Evolutionary conservation across 345 rosid genomes (phyloP).

Genomic region (rapeseed (Brassica napus)): DNA sequence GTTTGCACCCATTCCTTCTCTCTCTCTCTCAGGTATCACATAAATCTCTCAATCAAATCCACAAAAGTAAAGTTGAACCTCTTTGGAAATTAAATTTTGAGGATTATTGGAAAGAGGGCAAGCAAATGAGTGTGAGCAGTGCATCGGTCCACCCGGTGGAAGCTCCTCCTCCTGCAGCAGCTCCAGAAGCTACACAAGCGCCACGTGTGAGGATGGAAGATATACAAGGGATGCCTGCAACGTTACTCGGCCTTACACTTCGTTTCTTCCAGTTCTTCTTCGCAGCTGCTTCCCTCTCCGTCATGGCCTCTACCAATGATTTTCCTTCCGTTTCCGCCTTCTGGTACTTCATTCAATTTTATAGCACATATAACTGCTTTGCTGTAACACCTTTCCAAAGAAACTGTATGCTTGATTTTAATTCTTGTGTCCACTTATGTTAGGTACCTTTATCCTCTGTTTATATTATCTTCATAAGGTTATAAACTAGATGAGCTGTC

Average conservation of each 20-base stretch:
- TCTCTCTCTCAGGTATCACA: too few relatives aligned
- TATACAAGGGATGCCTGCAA: constrained; percentile 85
- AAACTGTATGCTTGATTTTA: too few relatives aligned
- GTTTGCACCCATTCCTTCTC: too few relatives aligned
- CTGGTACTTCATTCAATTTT: constrained; percentile 35
- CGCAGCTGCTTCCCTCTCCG: constrained; percentile 55
- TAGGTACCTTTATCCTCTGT: too few relatives aligned
- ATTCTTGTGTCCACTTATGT: too few relatives aligned
- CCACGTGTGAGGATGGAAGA: constrained; percentile 79
- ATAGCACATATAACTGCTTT: too few relatives aligned
- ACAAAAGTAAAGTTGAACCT: too few relatives aligned
- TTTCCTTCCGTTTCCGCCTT: constrained; percentile 77
- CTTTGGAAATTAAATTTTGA: too few relatives aligned
- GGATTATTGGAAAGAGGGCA: constrained; percentile 27
- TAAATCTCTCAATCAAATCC: too few relatives aligned
- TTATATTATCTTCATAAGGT: too few relatives aligned
- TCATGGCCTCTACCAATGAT: constrained; percentile 74
- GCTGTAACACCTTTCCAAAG: too few relatives aligned
- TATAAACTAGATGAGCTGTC: neutral
- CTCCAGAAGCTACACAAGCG: constrained; percentile 45
- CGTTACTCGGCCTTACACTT: constrained; percentile 63
- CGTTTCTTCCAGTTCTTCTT: constrained; percentile 63
- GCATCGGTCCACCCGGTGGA: constrained; percentile 90
- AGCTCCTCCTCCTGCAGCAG: constrained; percentile 42
- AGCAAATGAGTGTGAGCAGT: constrained; percentile 76